phyloP scores from a whole-genome alignment of 2,329 filamentous ascomycete genomes.

The Fusarium annulatum region DNA sequence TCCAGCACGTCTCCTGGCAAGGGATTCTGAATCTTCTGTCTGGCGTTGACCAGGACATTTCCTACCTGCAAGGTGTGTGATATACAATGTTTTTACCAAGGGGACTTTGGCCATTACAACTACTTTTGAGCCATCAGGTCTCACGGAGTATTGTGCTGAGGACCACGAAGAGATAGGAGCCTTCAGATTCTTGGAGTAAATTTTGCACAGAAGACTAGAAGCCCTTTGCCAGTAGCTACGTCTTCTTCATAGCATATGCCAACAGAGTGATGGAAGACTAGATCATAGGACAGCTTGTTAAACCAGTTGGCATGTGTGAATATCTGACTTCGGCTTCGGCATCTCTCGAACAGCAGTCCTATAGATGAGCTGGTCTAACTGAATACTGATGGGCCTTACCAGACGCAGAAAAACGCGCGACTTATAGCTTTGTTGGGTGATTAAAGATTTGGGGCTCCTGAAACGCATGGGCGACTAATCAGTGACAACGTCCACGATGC shows the following conservation, averaged over 20 bases:
- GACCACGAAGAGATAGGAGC: background rate
- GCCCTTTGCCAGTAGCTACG: background rate
- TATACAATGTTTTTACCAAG: background rate
- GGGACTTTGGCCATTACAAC: rapidly evolving
- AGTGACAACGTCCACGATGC: background rate
- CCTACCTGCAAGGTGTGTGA: too few relatives aligned
- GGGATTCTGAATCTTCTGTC: background rate
- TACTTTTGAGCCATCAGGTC: background rate
- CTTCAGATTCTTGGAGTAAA: background rate
- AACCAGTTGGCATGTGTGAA: background rate
- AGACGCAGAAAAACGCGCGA: background rate
- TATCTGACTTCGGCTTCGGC: rapidly evolving
- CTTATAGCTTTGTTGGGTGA: background rate
- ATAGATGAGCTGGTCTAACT: background rate
- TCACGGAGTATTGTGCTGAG: background rate
- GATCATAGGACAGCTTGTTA: background rate
- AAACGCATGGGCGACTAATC: background rate
- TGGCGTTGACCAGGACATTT: background rate
- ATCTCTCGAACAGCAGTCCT: background rate
- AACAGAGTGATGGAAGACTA: rapidly evolving
- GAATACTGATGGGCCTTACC: background rate
- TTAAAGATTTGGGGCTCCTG: rapidly evolving
- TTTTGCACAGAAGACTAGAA: background rate
- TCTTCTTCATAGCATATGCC: background rate
- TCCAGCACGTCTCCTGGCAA: rapidly evolving